Base-by-base conservation (phyloP, 2,329 filamentous ascomycete species). In the Plectosphaerella sp. region DNA sequence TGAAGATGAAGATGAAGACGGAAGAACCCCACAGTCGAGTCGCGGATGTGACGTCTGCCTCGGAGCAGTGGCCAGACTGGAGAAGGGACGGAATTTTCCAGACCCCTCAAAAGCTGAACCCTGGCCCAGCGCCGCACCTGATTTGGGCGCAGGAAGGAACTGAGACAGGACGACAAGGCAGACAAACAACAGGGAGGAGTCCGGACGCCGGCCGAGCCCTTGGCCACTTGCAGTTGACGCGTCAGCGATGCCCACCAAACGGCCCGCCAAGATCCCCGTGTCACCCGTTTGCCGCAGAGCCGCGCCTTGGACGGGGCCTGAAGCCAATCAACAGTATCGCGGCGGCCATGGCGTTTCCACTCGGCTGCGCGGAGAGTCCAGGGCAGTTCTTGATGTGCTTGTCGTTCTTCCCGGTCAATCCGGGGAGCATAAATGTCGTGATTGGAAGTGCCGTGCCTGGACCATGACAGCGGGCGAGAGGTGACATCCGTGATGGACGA, bases 261-360 rank as follows among this genome's bases (percentile, higher is more conserved):
- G 41, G 41, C 41, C 41, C 41, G 41, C 41, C 41, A 43, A 43
- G 41, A 6, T 18, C 41, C 28, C 41, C 41, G 41, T 43, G 41
- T 43, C 41, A 43, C 41, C 41, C 41, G 41, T 43, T 43, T 43
- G 41, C 41, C 41, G 41, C 41, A 43, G 41, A 43, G 41, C 41
- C 41, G 41, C 41, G 41, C 41, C 41, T 43, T 43, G 41, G 41
- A 18, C 16, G 11, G 6, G n/a, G 41, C 10, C 3, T 3, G 5
- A 43, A n/a, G 16, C 41, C 41, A 43, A 43, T 43, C 41, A 43
- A 18, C n/a, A n/a, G 18, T 3, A 18, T 18, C n/a, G 16, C 41
- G 16, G 16, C n/a, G 11, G n/a, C 11, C 41, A 43, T 43, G 41
- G 41, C 41, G 41, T 43, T 43, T 12, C 41, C 41, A 22, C 41